A percentile compares a stretch with the other conserved stretches of the same genome.
Evolutionary conservation across 345 rosid genomes (phyloP).

Genomic region (Populus deltoides): DNA sequence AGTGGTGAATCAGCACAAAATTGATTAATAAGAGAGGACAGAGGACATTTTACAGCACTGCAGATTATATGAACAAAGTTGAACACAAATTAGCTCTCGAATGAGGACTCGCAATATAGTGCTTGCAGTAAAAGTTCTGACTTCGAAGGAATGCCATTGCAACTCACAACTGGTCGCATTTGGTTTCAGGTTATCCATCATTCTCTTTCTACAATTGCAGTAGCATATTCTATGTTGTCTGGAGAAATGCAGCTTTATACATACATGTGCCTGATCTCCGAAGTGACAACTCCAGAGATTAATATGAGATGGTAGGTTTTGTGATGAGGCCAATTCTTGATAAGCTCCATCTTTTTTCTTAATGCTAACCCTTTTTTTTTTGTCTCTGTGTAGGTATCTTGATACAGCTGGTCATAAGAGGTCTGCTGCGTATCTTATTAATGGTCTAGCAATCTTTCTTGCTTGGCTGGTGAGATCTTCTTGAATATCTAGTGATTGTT

Average conservation of each 20-base stretch:
- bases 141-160: not conserved
- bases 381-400: constrained; percentile 22
- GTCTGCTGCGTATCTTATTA: constrained; percentile 26
- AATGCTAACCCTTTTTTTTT: not conserved
- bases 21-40: not conserved
- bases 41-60: not conserved
- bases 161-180: constrained; percentile 2
- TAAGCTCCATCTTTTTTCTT: not conserved
- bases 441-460: constrained; percentile 28
- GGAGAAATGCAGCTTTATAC: constrained; percentile 37
- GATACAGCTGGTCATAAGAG: constrained; percentile 34
- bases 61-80: not conserved
- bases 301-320: constrained; percentile 30
- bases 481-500: not conserved
- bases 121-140: not conserved
- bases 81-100: not conserved
- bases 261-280: constrained; percentile 33
- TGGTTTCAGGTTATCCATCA: constrained; percentile 33
- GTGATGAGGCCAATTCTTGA: not conserved
- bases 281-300: constrained; percentile 35
- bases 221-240: constrained; percentile 31
- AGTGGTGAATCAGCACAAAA: not conserved
- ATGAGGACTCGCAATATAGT: not conserved
- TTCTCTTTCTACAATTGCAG: constrained; percentile 30
- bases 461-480: constrained; percentile 30